Evolutionary conservation across 148 eudicot genomes (phyloP), one percentile per base, ranked within the genome.

Genomic region (Rhododendron ferrugineum): DNA sequence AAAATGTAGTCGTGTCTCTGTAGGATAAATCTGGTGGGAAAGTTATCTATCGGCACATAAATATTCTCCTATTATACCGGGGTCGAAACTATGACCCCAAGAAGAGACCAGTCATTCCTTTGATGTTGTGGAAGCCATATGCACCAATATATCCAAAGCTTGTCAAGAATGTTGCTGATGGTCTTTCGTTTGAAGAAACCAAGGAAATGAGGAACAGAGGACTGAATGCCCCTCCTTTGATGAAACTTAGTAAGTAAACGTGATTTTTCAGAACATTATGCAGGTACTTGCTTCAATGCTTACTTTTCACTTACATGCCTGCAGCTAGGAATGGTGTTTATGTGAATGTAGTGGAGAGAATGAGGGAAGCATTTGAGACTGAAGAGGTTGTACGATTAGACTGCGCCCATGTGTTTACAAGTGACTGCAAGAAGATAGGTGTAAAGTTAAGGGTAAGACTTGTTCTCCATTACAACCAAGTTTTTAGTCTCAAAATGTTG

Each of bases 291-390:
- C 50, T 40, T 34, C 10, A 22, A 30, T 79, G 76, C 28, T 82
- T 32, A 81, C 28, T 84, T 50, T 81, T 23, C 81, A 7, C 70
- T 80, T 64, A 50, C 72, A 52, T 54, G 50, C 44, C 75, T 85
- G 74, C 91, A 96, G 99, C 93, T 81, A 92, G 99, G 87, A 96
- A 96, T 82, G 99, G 99, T 76, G 97, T 95, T 80, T 96, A 95
- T 86, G 92, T 93, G 44, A 91, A 95, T 84, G 98, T 95, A 82
- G 93, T 96, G 85, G 92, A 91, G 70, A 94, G 91, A 92, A 95
- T 95, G 85, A 92, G 96, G 82, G 95, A 92, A 78, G 96, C 96
- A 23, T 96, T 96, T 79, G 86, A 90, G 86, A 89, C 90, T n/a
- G 97, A 96, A 89, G 98, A 93, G 84, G 96, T 96, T 83, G 92